Evolutionary conservation across 768 basidiomycete genomes (phyloP).

Genomic region (Royoungia palumana): DNA sequence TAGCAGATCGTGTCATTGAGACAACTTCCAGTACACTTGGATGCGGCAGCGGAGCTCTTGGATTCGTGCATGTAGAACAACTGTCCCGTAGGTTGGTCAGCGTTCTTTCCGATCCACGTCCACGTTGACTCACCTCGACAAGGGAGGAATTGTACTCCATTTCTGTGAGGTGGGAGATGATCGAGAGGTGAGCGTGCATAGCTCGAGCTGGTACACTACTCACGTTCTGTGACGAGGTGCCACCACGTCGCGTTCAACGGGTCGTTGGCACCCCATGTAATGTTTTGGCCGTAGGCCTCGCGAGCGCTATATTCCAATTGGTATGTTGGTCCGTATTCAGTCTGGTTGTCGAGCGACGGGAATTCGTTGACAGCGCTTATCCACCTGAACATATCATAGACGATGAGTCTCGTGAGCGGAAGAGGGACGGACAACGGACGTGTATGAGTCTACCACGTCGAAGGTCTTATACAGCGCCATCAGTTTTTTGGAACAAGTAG

Average conservation of each 20-base stretch:
- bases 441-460: constrained; percentile 68
- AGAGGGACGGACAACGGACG: constrained; percentile 39
- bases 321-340: constrained; percentile 54
- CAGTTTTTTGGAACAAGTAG: background rate
- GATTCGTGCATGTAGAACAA: constrained; percentile 63
- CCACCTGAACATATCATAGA: constrained; percentile 42
- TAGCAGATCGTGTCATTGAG: constrained; percentile 64
- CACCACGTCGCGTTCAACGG: constrained; percentile 77
- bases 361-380: constrained; percentile 56
- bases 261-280: constrained; percentile 55
- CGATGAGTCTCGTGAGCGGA: no score
- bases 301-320: constrained; percentile 62
- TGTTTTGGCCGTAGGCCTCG: constrained; percentile 53
- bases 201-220: constrained; percentile 8
- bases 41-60: constrained; percentile 51
- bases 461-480: constrained; percentile 46
- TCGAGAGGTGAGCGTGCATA: background rate
- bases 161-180: constrained; percentile 1
- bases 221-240: constrained; percentile 70
- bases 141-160: constrained; percentile 13
- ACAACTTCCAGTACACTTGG: constrained; percentile 54
- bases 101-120: no score
- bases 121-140: constrained; percentile 6
- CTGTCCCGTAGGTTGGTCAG: constrained; percentile 24
- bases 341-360: constrained; percentile 53